Conservation (phyloP, 139 green algal species). For the Chlamydomonas incerta region DNA sequence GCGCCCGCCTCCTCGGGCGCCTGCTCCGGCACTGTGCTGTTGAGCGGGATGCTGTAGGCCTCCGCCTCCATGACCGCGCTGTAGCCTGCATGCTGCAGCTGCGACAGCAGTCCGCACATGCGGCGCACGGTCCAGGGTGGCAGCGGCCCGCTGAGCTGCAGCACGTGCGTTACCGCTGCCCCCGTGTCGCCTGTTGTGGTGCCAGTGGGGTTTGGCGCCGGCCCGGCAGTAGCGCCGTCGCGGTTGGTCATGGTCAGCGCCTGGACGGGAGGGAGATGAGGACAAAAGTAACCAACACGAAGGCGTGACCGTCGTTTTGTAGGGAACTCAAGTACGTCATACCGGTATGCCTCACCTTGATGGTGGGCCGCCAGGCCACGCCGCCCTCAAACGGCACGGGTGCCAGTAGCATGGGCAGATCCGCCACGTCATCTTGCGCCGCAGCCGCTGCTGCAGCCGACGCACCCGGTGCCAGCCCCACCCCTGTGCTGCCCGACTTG, state of each 20-base stretch:
- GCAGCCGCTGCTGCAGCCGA: background rate
- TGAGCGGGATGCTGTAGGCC: slow-evolving; percentile 25
- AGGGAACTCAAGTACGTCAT: too few species aligned
- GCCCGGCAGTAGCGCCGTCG: background rate
- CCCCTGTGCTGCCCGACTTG: too few species aligned
- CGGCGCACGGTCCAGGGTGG: slow-evolving; percentile 35
- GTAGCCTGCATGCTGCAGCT: background rate
- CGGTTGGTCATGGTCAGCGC: slow-evolving; percentile 1
- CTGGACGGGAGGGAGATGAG: background rate
- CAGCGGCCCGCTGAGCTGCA: slow-evolving; percentile 35
- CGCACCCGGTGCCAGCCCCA: background rate
- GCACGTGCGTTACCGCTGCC: background rate
- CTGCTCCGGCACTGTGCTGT: slow-evolving; percentile 4
- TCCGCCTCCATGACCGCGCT: background rate
- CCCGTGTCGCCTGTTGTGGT: background rate
- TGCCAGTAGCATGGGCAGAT: slow-evolving; percentile 73
- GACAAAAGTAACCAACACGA: too few species aligned
- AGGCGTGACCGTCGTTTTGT: too few species aligned
- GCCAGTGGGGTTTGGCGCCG: background rate
- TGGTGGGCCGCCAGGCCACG: slow-evolving; percentile 17
- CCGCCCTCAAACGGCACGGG: slow-evolving; percentile 67
- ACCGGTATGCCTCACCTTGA: slow-evolving; percentile 49
- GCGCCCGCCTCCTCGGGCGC: background rate
- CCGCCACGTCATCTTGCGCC: slow-evolving; percentile 3
- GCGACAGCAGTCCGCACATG: background rate